Percentiles rank a stretch among this genome's conserved stretches.
Evolutionary conservation across 805 yeast genomes (phyloP).

Genomic region (Zygosaccharomyces kombuchaensis): DNA sequence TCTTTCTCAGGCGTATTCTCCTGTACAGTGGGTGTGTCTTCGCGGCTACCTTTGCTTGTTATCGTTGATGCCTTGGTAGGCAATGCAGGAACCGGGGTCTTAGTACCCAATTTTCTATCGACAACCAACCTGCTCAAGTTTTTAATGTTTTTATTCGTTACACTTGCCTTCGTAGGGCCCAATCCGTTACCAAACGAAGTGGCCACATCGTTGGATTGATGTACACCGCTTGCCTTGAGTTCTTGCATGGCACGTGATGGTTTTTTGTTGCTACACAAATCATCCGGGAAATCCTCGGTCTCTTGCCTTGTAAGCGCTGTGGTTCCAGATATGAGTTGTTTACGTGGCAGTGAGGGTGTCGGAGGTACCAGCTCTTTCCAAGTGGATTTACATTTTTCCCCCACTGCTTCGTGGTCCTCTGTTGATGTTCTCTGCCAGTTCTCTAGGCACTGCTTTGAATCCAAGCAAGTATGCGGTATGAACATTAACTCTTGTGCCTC

Average conservation of each 20-base stretch:
- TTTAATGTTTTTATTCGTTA: slow-evolving; percentile 30
- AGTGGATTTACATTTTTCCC: slow-evolving; percentile 41
- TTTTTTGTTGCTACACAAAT: slow-evolving; percentile 24
- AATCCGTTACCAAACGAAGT: slow-evolving; percentile 35
- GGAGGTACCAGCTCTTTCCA: slow-evolving; percentile 25
- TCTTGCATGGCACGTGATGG: slow-evolving; percentile 30
- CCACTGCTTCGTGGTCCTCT: slow-evolving; percentile 2
- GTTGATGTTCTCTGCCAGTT: slow-evolving; percentile 14
- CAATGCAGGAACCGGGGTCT: slow-evolving; percentile 3
- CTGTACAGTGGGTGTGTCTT: neutral
- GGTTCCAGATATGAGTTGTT: slow-evolving; percentile 6
- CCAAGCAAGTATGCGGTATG: slow-evolving; percentile 26
- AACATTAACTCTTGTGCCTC: slow-evolving; percentile 11
- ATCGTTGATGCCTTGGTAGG: slow-evolving; percentile 3
- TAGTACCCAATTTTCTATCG: slow-evolving; percentile 28
- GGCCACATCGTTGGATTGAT: slow-evolving; percentile 36
- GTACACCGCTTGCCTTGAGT: slow-evolving; percentile 37
- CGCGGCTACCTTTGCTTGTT: slow-evolving; percentile 1
- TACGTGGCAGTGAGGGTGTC: slow-evolving; percentile 3
- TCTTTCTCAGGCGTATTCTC: slow-evolving; percentile 8
- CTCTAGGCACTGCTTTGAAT: slow-evolving; percentile 20
- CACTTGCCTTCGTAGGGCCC: slow-evolving; percentile 35
- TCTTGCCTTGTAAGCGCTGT: slow-evolving; percentile 24
- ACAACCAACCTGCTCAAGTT: slow-evolving; percentile 31
- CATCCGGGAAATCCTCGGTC: slow-evolving; percentile 34